Evolutionary conservation across 73 alveolate species (phyloP), one percentile per base, ranked within the genome.

Genomic region (Uronychia binucleata): DNA sequence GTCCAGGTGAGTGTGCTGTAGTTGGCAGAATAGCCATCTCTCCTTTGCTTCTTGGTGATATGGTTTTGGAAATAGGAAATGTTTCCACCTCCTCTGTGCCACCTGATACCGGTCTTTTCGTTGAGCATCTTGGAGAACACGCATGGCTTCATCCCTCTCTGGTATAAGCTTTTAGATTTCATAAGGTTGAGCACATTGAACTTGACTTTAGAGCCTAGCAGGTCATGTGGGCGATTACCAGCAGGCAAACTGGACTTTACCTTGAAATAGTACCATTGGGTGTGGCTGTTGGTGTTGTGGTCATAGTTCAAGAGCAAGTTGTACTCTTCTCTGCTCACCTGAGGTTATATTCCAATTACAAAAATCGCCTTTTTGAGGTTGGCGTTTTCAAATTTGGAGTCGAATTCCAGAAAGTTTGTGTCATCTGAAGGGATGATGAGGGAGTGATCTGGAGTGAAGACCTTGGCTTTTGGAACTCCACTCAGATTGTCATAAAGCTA

Each of bases 201-300:
- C 78, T 83, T 31, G 74, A 83, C 74, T 32, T 59, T 34, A 29
- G 34, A 30, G 1, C 86, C 90, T 81, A 75, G n/a, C n/a, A n/a
- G n/a, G n/a, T n/a, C n/a, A n/a, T n/a, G n/a, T n/a, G n/a, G n/a
- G n/a, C n/a, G n/a, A n/a, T n/a, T n/a, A n/a, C n/a, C n/a, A n/a
- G n/a, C n/a, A n/a, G n/a, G n/a, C n/a, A n/a, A 75, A 25, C 29
- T 59, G 26, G 81, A 57, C 60, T 59, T 81, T 31, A 98, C 96
- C 26, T 97, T 92, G 83, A 98, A 98, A 82, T 93, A 98, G 84
- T 94, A 98, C 99, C 99, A 98, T 84, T 98, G 98, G 31, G 99
- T 97, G 93, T 98, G 97, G 28, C 74, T 75, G 78, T 57, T 82
- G 0, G 94, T 82, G 8, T 76, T 75, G 87, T 96, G 96, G 93